Conservation (phyloP, 441 rosid species). For the Jatropha multifida region DNA sequence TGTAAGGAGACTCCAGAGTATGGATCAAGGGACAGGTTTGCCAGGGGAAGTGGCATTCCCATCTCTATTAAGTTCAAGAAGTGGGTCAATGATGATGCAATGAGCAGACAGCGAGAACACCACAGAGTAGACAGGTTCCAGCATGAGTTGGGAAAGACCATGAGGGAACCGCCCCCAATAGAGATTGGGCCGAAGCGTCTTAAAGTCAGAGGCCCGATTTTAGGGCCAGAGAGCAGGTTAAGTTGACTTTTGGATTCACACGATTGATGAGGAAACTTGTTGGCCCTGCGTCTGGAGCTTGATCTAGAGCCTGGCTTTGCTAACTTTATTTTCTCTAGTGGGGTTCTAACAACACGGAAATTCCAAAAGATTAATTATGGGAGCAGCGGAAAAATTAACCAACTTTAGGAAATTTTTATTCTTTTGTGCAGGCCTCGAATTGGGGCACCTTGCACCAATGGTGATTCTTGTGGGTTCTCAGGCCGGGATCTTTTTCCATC, state of each 20-base stretch:
- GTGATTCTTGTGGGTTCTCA: conserved; percentile 59
- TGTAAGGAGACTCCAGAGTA: conserved; percentile 37
- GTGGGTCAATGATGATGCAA: conserved; percentile 38
- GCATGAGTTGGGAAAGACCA: conserved; percentile 37
- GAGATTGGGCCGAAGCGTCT: conserved; percentile 78
- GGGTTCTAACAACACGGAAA: conserved; percentile 54
- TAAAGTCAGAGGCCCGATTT: conserved; percentile 68
- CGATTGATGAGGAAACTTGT: conserved; percentile 23
- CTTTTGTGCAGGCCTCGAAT: conserved; percentile 61
- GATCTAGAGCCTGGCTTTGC: conserved; percentile 48
- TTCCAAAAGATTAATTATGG: conserved; percentile 41
- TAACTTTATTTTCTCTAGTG: conserved; percentile 52
- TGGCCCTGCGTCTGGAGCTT: conserved; percentile 34
- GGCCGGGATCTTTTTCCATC: conserved; percentile 41
- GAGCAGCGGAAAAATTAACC: conserved; percentile 47
- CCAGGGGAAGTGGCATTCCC: conserved; percentile 40
- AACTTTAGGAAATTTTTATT: conserved; percentile 54
- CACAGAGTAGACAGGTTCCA: conserved; percentile 40
- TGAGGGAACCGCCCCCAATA: conserved; percentile 38
- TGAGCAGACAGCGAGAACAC: conserved; percentile 34
- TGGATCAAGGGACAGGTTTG: conserved; percentile 34
- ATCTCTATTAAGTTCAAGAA: conserved; percentile 52
- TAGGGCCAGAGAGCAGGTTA: conserved; percentile 48
- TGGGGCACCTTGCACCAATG: conserved; percentile 44
- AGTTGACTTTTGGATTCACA: conserved; percentile 35